phyloP scores from a whole-genome alignment of 176 grass and related monocot species.

The Bromus sterilis region DNA sequence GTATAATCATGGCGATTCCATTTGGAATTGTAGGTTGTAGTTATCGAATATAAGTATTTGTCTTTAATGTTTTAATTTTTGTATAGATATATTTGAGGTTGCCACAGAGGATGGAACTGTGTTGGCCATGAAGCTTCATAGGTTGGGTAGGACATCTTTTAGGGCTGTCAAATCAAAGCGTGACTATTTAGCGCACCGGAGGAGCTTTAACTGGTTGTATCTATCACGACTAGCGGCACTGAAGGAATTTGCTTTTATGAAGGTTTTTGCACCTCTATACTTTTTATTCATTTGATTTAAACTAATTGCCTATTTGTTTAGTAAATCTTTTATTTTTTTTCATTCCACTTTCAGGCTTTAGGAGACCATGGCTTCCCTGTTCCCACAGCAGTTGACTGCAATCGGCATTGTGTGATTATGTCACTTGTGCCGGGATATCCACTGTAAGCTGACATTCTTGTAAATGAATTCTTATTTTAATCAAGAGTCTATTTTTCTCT shows the following conservation, averaged over 20 bases:
- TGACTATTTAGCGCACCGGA: constrained; percentile 79
- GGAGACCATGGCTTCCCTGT: constrained; percentile 85
- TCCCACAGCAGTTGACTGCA: constrained; percentile 82
- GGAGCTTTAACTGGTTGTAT: constrained; percentile 85
- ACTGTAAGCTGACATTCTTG: constrained; percentile 42
- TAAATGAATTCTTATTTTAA: not conserved
- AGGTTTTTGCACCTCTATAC: constrained; percentile 25
- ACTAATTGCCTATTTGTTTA: not conserved
- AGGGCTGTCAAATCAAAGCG: constrained; percentile 95
- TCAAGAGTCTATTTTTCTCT: not conserved
- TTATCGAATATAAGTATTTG: not conserved
- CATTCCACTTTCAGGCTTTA: constrained; percentile 51
- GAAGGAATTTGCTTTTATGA: constrained; percentile 98
- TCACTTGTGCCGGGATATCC: constrained; percentile 93
- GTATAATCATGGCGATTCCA: not conserved
- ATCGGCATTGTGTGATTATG: constrained; percentile 90
- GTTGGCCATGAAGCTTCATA: constrained; percentile 92
- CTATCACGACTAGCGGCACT: constrained; percentile 74
- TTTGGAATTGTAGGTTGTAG: not conserved
- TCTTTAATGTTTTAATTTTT: not conserved
- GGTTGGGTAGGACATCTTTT: constrained; percentile 88
- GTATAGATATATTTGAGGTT: constrained; percentile 90
- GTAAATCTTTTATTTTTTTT: not conserved
- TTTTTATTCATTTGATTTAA: not conserved
- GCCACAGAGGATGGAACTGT: constrained; percentile 76